Conservation (phyloP, 1,284 basidiomycete genomes). For the Paramarasmius palmivorus region DNA sequence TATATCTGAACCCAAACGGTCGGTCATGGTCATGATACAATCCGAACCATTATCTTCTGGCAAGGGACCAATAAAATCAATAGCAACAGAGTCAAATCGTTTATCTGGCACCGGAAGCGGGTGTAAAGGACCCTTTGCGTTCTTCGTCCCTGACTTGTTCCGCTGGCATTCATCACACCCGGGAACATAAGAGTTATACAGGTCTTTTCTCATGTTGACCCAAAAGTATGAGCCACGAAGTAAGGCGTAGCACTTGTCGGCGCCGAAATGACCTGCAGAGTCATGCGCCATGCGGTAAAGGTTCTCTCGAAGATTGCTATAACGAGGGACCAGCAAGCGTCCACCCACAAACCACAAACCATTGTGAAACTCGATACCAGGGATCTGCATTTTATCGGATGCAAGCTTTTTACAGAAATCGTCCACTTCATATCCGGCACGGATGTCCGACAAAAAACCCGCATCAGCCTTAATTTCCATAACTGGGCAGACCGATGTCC, state of each 20-base stretch:
- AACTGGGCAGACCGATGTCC: no score
- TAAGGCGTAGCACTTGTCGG: constrained; percentile 19
- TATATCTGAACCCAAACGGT: constrained; percentile 35
- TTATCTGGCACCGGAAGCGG: constrained; percentile 29
- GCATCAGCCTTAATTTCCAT: no score
- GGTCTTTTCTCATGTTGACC: constrained; percentile 31
- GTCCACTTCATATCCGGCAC: neutral
- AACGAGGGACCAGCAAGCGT: constrained; percentile 25
- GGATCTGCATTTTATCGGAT: neutral
- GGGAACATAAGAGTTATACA: constrained; percentile 28
- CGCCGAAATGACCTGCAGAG: constrained; percentile 23
- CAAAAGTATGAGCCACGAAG: constrained; percentile 32
- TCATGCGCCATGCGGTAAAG: constrained; percentile 24
- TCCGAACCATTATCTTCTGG: constrained; percentile 28
- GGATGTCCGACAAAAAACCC: constrained; percentile 21
- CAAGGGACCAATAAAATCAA: constrained; percentile 36
- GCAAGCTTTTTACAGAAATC: neutral
- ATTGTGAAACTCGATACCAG: neutral
- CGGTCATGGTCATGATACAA: constrained; percentile 40
- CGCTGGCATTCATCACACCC: constrained; percentile 35
- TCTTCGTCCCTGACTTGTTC: constrained; percentile 25
- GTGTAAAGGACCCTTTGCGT: constrained; percentile 26
- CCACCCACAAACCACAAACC: constrained; percentile 13
- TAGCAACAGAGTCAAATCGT: constrained; percentile 22
- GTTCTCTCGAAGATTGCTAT: constrained; percentile 15